A percentile compares a stretch with the other conserved stretches of the same genome.
Evolutionary conservation across 1,284 basidiomycete genomes (phyloP).

Genomic region (Trichosporon sp.): DNA sequence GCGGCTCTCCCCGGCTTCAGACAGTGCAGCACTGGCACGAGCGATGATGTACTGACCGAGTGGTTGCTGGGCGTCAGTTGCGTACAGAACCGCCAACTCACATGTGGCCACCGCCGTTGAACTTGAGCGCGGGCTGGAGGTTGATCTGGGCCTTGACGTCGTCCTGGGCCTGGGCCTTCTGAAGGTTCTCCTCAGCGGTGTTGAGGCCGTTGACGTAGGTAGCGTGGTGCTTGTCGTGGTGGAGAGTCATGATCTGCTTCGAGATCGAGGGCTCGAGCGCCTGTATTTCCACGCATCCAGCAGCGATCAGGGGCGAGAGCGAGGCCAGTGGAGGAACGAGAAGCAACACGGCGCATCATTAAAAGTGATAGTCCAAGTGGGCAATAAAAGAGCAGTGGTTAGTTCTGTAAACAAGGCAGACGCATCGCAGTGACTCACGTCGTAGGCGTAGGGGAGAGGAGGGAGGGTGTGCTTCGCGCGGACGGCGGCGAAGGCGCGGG

Average conservation of each 20-base stretch:
- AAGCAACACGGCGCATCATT: neutral
- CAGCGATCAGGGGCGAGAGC: too few relatives aligned
- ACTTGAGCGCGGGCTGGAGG: slow-evolving; percentile 79
- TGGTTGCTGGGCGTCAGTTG: slow-evolving; percentile 33
- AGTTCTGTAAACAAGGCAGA: neutral
- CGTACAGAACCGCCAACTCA: slow-evolving; percentile 17
- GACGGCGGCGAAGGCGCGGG: slow-evolving; percentile 35
- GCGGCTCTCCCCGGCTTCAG: too few relatives aligned
- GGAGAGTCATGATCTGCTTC: slow-evolving; percentile 80
- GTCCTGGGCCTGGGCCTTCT: slow-evolving; percentile 54
- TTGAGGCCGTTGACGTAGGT: slow-evolving; percentile 88
- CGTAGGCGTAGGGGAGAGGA: slow-evolving; percentile 82
- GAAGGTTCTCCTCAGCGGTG: slow-evolving; percentile 79
- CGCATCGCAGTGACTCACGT: slow-evolving; percentile 55
- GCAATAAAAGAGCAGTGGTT: neutral
- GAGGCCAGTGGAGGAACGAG: too few relatives aligned
- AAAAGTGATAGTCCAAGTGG: neutral
- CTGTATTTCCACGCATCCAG: slow-evolving; percentile 22
- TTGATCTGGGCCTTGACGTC: slow-evolving; percentile 74
- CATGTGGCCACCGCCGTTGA: slow-evolving; percentile 77
- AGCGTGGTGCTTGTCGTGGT: slow-evolving; percentile 95
- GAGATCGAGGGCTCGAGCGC: slow-evolving; percentile 58
- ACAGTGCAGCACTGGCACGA: neutral
- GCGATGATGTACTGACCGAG: slow-evolving; percentile 35
- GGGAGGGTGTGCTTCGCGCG: slow-evolving; percentile 59